Evolutionary conservation across 2,329 filamentous ascomycete genomes (phyloP).

Genomic region (Botrytis galanthina): DNA sequence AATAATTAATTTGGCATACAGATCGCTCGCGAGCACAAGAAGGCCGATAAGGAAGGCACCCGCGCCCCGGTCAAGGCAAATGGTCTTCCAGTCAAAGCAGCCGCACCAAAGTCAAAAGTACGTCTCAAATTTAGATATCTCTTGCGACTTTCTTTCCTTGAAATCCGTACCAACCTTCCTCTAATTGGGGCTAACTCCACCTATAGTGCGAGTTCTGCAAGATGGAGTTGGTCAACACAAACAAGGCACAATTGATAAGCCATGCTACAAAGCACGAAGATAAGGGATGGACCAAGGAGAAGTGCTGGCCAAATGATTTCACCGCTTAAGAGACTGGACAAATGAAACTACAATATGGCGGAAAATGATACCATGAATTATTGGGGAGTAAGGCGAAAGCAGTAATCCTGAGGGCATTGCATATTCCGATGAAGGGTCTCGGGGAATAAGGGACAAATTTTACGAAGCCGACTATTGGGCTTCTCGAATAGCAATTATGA

Average conservation of each 20-base stretch:
- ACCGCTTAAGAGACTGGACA: slow-evolving; percentile 13
- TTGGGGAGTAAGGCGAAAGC: slow-evolving; percentile 17
- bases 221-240: slow-evolving; percentile 52
- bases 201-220: slow-evolving; percentile 50
- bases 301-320: slow-evolving; percentile 56
- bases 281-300: slow-evolving; percentile 54
- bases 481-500: slow-evolving; percentile 7
- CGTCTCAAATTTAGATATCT: slow-evolving; percentile 23
- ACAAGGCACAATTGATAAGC: slow-evolving; percentile 51
- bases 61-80: slow-evolving; percentile 53
- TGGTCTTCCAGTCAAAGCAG: slow-evolving; percentile 53
- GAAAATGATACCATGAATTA: slow-evolving; percentile 16
- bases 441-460: neutral
- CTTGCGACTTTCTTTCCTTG: neutral
- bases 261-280: slow-evolving; percentile 52
- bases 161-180: no score
- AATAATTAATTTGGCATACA: slow-evolving; percentile 30
- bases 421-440: slow-evolving; percentile 9
- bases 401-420: slow-evolving; percentile 13
- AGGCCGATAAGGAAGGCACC: slow-evolving; percentile 53
- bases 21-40: slow-evolving; percentile 55
- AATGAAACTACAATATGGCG: neutral
- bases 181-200: neutral
- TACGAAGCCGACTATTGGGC: neutral
- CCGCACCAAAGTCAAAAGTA: slow-evolving; percentile 52